These are phyloP conservation scores for Exophiala sp. DNA, from an alignment of 2,329 filamentous ascomycete species.

Conservation along the genomic window DNA sequence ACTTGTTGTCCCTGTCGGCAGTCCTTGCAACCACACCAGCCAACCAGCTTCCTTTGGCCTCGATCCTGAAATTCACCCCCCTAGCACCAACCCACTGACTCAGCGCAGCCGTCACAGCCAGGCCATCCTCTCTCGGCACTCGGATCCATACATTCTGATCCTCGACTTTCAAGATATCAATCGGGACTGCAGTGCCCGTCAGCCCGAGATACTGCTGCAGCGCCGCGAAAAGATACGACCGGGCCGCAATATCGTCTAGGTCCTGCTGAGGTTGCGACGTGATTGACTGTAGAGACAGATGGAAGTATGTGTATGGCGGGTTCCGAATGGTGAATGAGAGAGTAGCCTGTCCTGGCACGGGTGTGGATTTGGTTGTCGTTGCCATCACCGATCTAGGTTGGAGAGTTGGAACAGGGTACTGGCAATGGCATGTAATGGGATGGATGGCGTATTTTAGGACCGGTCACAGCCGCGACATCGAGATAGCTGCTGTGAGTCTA, in stretches of 20 bases:
- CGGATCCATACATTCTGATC: slow-evolving; percentile 38
- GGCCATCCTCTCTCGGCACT: slow-evolving; percentile 41
- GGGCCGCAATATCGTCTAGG: slow-evolving; percentile 44
- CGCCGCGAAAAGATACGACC: slow-evolving; percentile 42
- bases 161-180: slow-evolving; percentile 43
- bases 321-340: slow-evolving; percentile 28
- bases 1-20: slow-evolving; percentile 5
- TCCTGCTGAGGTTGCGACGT: slow-evolving; percentile 16
- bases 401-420: too few relatives aligned
- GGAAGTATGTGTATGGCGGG: slow-evolving; percentile 31
- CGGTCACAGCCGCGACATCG: too few relatives aligned
- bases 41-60: slow-evolving; percentile 26
- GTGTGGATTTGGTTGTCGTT: not conserved
- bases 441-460: too few relatives aligned
- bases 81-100: slow-evolving; percentile 39
- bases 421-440: too few relatives aligned
- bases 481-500: too few relatives aligned
- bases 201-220: slow-evolving; percentile 45
- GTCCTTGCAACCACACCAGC: slow-evolving; percentile 18
- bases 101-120: slow-evolving; percentile 40
- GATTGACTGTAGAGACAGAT: slow-evolving; percentile 25
- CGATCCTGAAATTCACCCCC: slow-evolving; percentile 25
- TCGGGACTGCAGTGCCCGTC: slow-evolving; percentile 42
- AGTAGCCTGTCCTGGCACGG: not conserved
- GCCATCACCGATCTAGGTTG: too few relatives aligned